Evolutionary conservation across 805 yeast species (phyloP), one percentile per base, ranked within the genome.

Genomic region (Starmerella floricola): DNA sequence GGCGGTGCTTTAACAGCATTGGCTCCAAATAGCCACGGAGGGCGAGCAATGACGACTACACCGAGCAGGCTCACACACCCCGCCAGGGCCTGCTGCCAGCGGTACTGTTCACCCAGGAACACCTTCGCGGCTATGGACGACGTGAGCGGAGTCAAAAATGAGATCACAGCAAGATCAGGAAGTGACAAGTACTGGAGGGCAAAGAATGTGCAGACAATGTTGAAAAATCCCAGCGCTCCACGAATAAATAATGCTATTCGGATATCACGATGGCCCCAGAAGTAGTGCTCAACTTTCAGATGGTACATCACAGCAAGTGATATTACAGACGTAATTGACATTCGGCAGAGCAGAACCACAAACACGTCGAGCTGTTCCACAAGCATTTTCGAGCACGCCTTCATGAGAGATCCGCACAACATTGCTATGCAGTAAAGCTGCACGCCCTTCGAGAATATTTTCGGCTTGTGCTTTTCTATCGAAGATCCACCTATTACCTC

Each of bases 11-110:
- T 28, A 16, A 34, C 20, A 2, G 31, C n/a, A 26, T 27, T 31
- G 26, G 34, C 30, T 3, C 82, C 80, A 54, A 83, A 77, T 27
- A 85, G 48, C 48, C 80, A 81, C 8, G 73, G 63, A 1, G 96
- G 96, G 55, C 83, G 73, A 1, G 94, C 88, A 51, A 86, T 81
- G 21, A 86, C 58, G 1, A 84, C 47, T 2, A 87, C 95, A 5
- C 95, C 95, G 2, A 66, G 48, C 16, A 86, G 63, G 0, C 95
- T 82, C 5, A 76, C 56, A 0, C 75, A 12, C 1, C 86, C 79
- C 28, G 93, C 86, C 0, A 69, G 54, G 0, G 77, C 81, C 60
- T 87, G 95, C 13, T 75, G 55, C 28, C 67, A 49, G 4, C 84
- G 72, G 58, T 80, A 79, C 8, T 69, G 60, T 55, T 86, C 95